Conservation (phyloP, 352 stramenopile genomes). For the Phytopythium aichiense region DNA sequence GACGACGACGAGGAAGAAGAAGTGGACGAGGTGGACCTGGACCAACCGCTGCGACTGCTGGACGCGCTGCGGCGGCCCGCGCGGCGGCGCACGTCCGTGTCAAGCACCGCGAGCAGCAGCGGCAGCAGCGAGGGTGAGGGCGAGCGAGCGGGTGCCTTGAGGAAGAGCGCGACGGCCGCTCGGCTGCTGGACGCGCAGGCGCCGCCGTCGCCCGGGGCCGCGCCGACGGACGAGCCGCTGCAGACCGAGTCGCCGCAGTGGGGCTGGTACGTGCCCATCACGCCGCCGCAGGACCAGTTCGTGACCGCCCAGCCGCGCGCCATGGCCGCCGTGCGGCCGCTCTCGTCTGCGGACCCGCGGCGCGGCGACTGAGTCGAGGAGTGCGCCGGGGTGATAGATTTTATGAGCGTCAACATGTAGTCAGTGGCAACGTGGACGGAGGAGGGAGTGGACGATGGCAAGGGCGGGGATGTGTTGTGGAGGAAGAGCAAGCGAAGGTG, state of each 20-base stretch:
- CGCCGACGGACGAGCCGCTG: slow-evolving; percentile 4
- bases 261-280: slow-evolving; percentile 87
- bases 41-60: slow-evolving; percentile 5
- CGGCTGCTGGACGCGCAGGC: slow-evolving; percentile 11
- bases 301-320: slow-evolving; percentile 17
- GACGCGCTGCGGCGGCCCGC: neutral
- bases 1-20: slow-evolving; percentile 30
- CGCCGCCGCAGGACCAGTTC: slow-evolving; percentile 66
- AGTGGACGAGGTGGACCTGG: slow-evolving; percentile 15
- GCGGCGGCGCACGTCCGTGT: neutral
- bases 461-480: no score
- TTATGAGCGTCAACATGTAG: no score
- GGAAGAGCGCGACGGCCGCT: slow-evolving; percentile 30
- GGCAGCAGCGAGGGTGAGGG: slow-evolving; percentile 5
- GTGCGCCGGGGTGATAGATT: no score
- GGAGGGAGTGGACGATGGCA: no score
- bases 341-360: neutral
- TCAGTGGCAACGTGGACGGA: no score
- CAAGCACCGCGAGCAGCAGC: slow-evolving; percentile 13
- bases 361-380: no score
- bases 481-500: no score
- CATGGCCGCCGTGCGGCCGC: slow-evolving; percentile 5
- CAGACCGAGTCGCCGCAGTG: slow-evolving; percentile 78
- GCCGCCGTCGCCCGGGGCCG: slow-evolving; percentile 13
- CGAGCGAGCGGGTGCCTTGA: neutral